Conservation (phyloP, 2,329 filamentous ascomycete species). For the Cercospora nicotianae region DNA sequence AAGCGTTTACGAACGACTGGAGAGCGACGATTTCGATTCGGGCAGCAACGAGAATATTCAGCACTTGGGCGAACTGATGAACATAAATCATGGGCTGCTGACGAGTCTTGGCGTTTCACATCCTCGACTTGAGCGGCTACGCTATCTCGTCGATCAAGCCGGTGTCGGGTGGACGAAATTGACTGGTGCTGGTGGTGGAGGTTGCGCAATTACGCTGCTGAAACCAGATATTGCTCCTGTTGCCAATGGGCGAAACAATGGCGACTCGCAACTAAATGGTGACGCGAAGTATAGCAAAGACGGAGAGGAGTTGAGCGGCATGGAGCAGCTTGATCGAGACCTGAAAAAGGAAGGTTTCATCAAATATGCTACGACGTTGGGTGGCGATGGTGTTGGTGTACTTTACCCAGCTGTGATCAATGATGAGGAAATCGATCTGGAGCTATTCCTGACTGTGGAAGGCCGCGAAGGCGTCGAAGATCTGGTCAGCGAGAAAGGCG, state of each 20-base stretch:
- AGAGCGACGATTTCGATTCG: constrained; percentile 64
- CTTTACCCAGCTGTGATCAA: constrained; percentile 89
- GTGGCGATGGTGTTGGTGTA: constrained; percentile 90
- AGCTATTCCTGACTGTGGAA: constrained; percentile 80
- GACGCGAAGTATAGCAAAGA: constrained; percentile 14
- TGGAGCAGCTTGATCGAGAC: constrained; percentile 64
- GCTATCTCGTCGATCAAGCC: constrained; percentile 85
- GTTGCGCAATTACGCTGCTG: constrained; percentile 89
- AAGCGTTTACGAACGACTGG: constrained; percentile 57
- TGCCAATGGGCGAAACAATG: neutral
- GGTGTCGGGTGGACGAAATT: constrained; percentile 96
- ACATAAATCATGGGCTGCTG: constrained; percentile 88
- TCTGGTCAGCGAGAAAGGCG: constrained; percentile 63
- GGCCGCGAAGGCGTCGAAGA: constrained; percentile 83
- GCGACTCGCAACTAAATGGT: constrained; percentile 20
- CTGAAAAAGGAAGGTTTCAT: constrained; percentile 65
- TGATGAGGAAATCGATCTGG: constrained; percentile 91
- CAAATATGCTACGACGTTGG: constrained; percentile 85
- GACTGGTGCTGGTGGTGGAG: constrained; percentile 91
- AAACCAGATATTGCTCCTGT: constrained; percentile 56
- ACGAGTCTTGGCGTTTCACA: constrained; percentile 93
- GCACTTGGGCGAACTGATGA: constrained; percentile 82
- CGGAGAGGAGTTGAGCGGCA: constrained; percentile 19
- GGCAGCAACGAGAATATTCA: constrained; percentile 64
- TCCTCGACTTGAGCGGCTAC: constrained; percentile 84